Percentiles rank a stretch among this genome's conserved stretches.
Evolutionary conservation across 1,139 yeast species (phyloP).

Genomic region (Pichia sp.): DNA sequence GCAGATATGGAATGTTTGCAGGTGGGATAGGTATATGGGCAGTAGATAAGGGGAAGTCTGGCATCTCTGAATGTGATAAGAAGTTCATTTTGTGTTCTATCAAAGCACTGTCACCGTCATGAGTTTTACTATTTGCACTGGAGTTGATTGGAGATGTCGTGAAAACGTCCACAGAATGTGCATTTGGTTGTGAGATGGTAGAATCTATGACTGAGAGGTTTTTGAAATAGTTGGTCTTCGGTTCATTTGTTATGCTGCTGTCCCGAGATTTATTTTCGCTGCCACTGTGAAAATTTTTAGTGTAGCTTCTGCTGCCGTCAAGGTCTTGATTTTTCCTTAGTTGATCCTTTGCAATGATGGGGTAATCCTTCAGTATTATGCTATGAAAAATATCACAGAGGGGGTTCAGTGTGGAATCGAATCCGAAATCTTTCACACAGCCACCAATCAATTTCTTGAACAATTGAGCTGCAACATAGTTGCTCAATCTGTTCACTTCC

Average conservation of each 20-base stretch:
- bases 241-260: background rate
- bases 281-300: background rate
- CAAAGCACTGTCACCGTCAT: background rate
- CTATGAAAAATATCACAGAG: conserved; percentile 65
- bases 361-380: conserved; percentile 59
- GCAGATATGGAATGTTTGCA: conserved; percentile 3
- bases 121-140: background rate
- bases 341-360: conserved; percentile 38
- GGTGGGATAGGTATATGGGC: conserved; percentile 20
- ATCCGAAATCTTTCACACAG: conserved; percentile 74
- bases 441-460: conserved; percentile 62
- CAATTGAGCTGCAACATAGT: conserved; percentile 47
- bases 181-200: conserved; percentile 16
- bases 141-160: conserved; percentile 1
- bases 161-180: conserved; percentile 3
- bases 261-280: background rate
- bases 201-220: conserved; percentile 18
- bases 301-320: background rate
- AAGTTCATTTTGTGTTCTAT: background rate
- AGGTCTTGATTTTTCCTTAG: background rate
- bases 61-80: conserved; percentile 1
- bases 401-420: conserved; percentile 58
- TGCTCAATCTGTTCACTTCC: conserved; percentile 37
- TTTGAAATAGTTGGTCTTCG: conserved; percentile 5
- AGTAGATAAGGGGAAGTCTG: conserved; percentile 20